Conservation (phyloP, 495 filamentous ascomycete genomes). For the Tuber calosporum region DNA sequence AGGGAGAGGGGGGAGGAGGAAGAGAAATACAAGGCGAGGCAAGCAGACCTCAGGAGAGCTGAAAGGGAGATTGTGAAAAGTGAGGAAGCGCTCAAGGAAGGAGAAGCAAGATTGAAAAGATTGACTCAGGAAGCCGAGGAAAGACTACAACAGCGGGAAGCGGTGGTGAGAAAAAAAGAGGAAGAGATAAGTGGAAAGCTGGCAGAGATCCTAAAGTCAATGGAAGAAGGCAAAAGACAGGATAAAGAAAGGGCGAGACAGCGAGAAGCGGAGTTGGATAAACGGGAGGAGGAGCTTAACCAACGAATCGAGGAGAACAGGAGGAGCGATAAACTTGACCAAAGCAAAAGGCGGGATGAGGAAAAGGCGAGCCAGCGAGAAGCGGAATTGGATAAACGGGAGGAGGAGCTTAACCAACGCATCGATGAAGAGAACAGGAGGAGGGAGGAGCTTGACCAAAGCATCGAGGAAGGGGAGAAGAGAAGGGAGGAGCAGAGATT, state of each 20-base stretch:
- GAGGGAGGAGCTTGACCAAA: not conserved
- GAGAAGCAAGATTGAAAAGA: not conserved
- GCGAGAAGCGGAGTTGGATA: not conserved
- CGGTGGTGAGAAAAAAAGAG: not conserved
- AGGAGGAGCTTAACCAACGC: not conserved
- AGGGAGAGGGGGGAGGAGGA: not conserved
- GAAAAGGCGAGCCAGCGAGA: not conserved
- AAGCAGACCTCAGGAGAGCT: not conserved
- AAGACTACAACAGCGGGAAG: not conserved
- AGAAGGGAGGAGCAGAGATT: not conserved
- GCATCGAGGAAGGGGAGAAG: not conserved
- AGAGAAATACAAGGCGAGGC: not conserved
- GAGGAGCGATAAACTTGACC: not conserved
- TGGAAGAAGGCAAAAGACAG: not conserved
- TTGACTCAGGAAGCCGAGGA: not conserved
- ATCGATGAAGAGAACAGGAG: not conserved
- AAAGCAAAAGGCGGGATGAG: no score
- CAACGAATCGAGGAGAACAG: not conserved
- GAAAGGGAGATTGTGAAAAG: not conserved
- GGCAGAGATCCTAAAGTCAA: not conserved
- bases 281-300: not conserved
- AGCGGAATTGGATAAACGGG: not conserved
- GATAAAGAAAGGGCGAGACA: not conserved
- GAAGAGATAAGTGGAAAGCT: not conserved
- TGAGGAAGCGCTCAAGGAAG: not conserved